Conservation (phyloP, 1,284 basidiomycete species). For the Schizopora paradoxa region DNA sequence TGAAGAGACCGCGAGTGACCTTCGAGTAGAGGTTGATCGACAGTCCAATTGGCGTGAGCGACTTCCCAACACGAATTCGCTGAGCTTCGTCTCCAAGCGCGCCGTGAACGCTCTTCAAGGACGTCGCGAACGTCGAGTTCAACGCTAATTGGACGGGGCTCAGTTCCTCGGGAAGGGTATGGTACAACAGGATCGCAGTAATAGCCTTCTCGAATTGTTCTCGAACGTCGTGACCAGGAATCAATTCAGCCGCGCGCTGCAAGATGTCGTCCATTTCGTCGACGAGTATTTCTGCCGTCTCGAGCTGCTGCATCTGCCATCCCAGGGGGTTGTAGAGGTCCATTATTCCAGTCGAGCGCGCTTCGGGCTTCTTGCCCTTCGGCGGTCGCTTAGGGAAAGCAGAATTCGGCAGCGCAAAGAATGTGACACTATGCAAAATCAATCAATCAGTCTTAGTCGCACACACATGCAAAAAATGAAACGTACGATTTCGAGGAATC, state of each 20-base stretch:
- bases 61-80: slow-evolving; percentile 49
- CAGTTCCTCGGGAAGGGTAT: slow-evolving; percentile 48
- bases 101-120: slow-evolving; percentile 46
- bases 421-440: slow-evolving; percentile 39
- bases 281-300: slow-evolving; percentile 20
- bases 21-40: slow-evolving; percentile 54
- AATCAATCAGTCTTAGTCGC: neutral
- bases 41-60: slow-evolving; percentile 29
- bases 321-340: slow-evolving; percentile 18
- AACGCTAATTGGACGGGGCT: slow-evolving; percentile 39
- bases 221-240: slow-evolving; percentile 42
- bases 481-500: slow-evolving; percentile 35
- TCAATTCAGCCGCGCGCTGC: too few species aligned
- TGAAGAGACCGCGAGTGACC: slow-evolving; percentile 42
- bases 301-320: slow-evolving; percentile 6
- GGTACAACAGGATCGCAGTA: slow-evolving; percentile 55
- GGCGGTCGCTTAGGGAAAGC: slow-evolving; percentile 32
- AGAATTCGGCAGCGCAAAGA: slow-evolving; percentile 47
- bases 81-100: slow-evolving; percentile 48
- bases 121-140: slow-evolving; percentile 58
- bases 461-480: neutral
- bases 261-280: slow-evolving; percentile 23
- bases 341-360: slow-evolving; percentile 2
- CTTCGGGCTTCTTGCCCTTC: slow-evolving; percentile 15
- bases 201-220: slow-evolving; percentile 50